Evolutionary conservation across 1,284 basidiomycete genomes (phyloP).

Genomic region (Ceratobasidium sp.): DNA sequence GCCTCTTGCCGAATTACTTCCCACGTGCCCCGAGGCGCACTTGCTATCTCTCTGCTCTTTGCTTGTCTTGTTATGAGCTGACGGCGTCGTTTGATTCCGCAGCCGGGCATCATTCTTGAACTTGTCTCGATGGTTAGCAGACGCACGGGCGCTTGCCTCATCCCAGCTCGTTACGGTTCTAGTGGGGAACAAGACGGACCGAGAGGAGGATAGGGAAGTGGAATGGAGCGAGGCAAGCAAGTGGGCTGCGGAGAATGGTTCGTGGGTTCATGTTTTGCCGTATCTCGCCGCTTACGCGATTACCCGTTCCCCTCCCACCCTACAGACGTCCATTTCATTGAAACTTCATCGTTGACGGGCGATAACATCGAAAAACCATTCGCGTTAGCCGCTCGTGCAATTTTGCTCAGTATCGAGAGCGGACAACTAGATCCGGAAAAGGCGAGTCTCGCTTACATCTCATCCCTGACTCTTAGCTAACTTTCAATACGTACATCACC

Average conservation of each 20-base stretch:
- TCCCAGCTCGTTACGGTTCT: conserved; percentile 91
- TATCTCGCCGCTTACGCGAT: neutral
- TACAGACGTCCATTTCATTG: conserved; percentile 90
- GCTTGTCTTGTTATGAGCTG: neutral
- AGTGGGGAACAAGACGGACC: conserved; percentile 96
- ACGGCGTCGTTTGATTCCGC: neutral
- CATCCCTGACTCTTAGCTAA: neutral
- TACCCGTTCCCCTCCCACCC: neutral
- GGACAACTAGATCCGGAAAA: conserved; percentile 93
- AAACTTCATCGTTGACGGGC: conserved; percentile 91
- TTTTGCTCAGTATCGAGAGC: conserved; percentile 93
- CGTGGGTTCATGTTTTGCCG: conserved; percentile 43
- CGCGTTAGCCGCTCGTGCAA: conserved; percentile 88
- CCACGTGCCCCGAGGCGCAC: conserved; percentile 27
- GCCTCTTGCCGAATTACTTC: conserved; percentile 53
- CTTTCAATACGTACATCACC: neutral
- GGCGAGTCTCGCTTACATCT: conserved; percentile 33
- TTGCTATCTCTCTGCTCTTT: neutral
- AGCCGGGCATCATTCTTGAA: conserved; percentile 72
- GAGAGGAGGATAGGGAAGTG: conserved; percentile 94
- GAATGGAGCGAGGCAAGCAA: conserved; percentile 93
- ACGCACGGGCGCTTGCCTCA: conserved; percentile 84
- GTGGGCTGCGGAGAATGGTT: conserved; percentile 96
- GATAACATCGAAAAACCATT: conserved; percentile 97
- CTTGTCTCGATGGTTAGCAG: conserved; percentile 88